Evolutionary conservation across 2,329 filamentous ascomycete genomes (phyloP), one percentile per base, ranked within the genome.

Genomic region (Alternaria hordeiaustralica): DNA sequence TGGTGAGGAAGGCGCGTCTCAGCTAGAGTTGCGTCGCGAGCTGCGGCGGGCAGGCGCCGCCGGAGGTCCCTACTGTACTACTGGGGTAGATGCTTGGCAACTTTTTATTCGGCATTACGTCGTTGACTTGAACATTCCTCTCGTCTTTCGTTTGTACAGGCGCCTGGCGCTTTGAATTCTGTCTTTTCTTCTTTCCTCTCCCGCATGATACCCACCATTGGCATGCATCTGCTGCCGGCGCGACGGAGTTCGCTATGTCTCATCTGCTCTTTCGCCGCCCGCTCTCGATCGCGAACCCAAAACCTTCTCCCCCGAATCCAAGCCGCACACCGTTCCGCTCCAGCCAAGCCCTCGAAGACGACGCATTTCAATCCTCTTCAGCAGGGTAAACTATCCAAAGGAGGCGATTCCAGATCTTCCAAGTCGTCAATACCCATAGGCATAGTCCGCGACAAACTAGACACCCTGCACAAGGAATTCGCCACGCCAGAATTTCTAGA

Each of bases 241-340:
- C 76, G 69, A 68, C 75, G 71, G 60, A 67, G 70, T 26, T 72
- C 75, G 71, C 70, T 75, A 68, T 83, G 82, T 78, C 74, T 82
- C 50, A 77, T 80, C 66, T 83, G 82, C 75, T 72, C 78, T 56
- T 75, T 78, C 63, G 75, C 77, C 45, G 70, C 71, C 46, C 74
- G 69, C 58, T 60, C 68, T 50, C 64, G 62, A 23, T 55, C 61
- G 53, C 67, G 55, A 49, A 53, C 69, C 9, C 67, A 69, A 65
- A 72, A 71, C 75, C 65, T 78, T 61, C 64, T 79, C 62, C 69
- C 77, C 58, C 60, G 63, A 18, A 68, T 65, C 53, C 74, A 77
- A 36, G 63, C 68, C 53, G 74, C 72, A 5, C 58, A 69, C 41
- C 60, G 70, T 33, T 44, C 11, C 33, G 11, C 15, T 2, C n/a